Base-by-base conservation (phyloP, 208 protist genomes). In the Porcisia hertigi region DNA sequence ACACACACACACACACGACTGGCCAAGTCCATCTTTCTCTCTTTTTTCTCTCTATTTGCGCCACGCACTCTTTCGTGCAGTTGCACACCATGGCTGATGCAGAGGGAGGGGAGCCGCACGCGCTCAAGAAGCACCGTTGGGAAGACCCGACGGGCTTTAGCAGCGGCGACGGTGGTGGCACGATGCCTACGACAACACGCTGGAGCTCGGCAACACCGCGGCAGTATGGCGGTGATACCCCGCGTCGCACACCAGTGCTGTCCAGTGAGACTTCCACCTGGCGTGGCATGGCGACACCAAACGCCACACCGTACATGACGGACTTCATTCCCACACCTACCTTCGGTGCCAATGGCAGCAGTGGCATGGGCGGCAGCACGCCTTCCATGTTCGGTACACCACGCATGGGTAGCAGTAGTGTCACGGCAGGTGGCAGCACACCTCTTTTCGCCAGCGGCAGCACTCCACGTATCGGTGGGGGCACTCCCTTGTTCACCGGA, bases 171-270 rank as follows among this genome's bases (percentile, higher is more conserved):
- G 34, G 54, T 71, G 69, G 53, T 47, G 64, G 30, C 30, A 12
- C 64, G 34, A 30, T 80, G 60, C 86, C 92, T 2, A 82, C 76
- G 41, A 76, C 82, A 12, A 91, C 92, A 6, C 88, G 90, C 43
- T 95, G 92, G 89, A 83, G 90, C 36, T 85, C 80, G n/a, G 85
- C 86, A 6, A 97, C 92, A 12, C 92, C 92, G 72, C 88, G 87
- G 25, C 92, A 95, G 83, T 87, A 86, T 65, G 88, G 90, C 14
- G 36, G 52, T 3, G 90, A 93, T 59, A 95, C 92, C 0, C 90
- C 90, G 47, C 87, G 88, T 49, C 71, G 86, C 6, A 79, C 77
- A 23, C 80, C 81, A 16, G 78, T 73, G 20, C 63, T 83, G 47
- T 76, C 71, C 1, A 72, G 76, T 14, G 85, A 94, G 77, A 45